Evolutionary conservation across 1,139 yeast genomes (phyloP).

Genomic region (Blastobotrys buckinghamii): DNA sequence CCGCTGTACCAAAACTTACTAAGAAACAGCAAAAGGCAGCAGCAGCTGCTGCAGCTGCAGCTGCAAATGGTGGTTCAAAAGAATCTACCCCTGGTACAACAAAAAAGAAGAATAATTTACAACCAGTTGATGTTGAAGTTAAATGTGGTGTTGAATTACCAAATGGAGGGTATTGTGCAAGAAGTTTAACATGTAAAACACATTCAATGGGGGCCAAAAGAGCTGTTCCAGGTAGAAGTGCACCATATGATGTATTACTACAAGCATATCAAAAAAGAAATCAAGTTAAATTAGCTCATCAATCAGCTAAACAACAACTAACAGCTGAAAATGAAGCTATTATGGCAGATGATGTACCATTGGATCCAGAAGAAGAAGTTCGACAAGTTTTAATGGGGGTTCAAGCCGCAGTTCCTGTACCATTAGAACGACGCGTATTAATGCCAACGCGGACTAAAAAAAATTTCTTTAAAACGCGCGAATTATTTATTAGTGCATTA

Average conservation of each 20-base stretch:
- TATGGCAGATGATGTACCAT: constrained; percentile 22
- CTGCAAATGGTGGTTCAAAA: not conserved
- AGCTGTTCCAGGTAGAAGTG: constrained; percentile 86
- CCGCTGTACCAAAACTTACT: not conserved
- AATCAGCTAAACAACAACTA: constrained; percentile 30
- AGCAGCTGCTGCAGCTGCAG: not conserved
- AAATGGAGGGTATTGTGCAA: constrained; percentile 89
- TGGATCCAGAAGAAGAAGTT: constrained; percentile 80
- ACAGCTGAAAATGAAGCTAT: constrained; percentile 28
- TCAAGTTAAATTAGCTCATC: constrained; percentile 63
- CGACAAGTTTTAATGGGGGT: constrained; percentile 86
- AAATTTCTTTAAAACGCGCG: constrained; percentile 67
- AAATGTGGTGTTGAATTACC: constrained; percentile 96
- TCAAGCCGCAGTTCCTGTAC: constrained; percentile 69
- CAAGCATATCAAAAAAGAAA: constrained; percentile 89
- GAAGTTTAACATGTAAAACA: constrained; percentile 92
- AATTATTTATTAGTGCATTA: constrained; percentile 32
- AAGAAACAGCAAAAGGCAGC: constrained; percentile 5
- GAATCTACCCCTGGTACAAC: not conserved
- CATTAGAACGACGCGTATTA: constrained; percentile 68
- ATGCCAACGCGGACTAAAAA: constrained; percentile 66
- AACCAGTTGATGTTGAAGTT: constrained; percentile 88
- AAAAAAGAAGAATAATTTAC: constrained; percentile 37
- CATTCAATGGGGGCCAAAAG: constrained; percentile 98
- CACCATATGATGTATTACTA: constrained; percentile 81